Evolutionary conservation across 768 basidiomycete species (phyloP).

Genomic region (Leccinum subtestaceum): DNA sequence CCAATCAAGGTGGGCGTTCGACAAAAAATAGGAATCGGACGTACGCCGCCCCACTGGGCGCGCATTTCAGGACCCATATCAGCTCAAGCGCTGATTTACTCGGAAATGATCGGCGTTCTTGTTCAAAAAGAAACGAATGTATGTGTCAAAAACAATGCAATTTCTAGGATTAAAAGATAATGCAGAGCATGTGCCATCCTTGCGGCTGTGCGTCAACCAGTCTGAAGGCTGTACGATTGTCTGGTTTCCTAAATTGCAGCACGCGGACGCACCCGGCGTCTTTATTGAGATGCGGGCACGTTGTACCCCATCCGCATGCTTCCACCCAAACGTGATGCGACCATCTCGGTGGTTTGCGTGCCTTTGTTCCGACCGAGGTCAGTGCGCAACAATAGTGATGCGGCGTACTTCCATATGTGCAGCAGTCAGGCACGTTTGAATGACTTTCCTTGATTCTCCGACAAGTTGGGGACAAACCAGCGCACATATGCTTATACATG

Average conservation of each 20-base stretch:
- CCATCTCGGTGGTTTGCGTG: constrained; percentile 1
- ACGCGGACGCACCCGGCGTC: neutral
- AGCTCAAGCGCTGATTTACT: neutral
- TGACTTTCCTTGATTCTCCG: neutral
- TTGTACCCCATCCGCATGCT: constrained; percentile 9
- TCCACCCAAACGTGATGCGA: constrained; percentile 6
- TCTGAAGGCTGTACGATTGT: neutral
- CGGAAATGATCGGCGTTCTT: constrained; percentile 11
- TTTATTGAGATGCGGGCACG: constrained; percentile 3
- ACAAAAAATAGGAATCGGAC: neutral
- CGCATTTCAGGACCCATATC: constrained; percentile 1
- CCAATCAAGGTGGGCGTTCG: constrained; percentile 1
- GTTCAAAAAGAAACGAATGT: neutral
- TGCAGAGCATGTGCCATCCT: neutral
- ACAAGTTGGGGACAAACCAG: neutral
- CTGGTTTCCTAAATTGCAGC: neutral
- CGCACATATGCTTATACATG: neutral
- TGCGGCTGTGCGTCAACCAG: neutral
- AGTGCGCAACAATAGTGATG: neutral
- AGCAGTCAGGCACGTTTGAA: constrained; percentile 2
- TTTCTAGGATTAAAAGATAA: neutral
- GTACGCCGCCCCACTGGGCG: constrained; percentile 6
- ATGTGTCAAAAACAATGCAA: neutral
- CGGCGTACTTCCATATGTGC: neutral
- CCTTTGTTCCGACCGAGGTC: neutral